Evolutionary conservation across 768 basidiomycete genomes (phyloP), one percentile per base, ranked within the genome.

Genomic region (Psilocybe sp.): DNA sequence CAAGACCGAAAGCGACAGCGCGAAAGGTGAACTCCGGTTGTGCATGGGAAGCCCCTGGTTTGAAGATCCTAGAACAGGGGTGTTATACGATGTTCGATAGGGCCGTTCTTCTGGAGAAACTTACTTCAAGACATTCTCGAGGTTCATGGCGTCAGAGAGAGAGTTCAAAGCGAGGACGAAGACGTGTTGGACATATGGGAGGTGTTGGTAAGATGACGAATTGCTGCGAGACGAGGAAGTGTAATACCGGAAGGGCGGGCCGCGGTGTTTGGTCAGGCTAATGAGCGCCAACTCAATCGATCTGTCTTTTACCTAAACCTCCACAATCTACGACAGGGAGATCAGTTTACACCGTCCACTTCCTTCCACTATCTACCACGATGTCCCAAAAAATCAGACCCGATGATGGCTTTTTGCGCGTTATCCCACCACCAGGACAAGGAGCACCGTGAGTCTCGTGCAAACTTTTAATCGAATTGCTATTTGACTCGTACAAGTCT

Each of bases 1-100:
- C 69, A 18, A 97, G 78, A 1, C 95, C 95, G 7, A 91, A 74
- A 18, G 79, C 40, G 1, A 94, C 85, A 1, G 94, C 92, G 40
- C 68, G 72, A 11, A 72, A 55, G 5, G 75, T 75, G 49, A 75
- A 70, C 59, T 76, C 75, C 18, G 73, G 69, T 23, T 72, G 73
- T 6, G 68, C 60, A 45, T 51, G 41, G 43, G 48, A n/a, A 47
- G 23, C 12, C 47, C 38, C 15, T 53, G 55, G 20, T 59, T 55
- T 15, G 57, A 41, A 28, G 50, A 47, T 36, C 60, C 47, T 37
- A 43, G 33, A n/a, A 28, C n/a, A 15, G 28, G 45, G 13, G 31
- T 36, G 19, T 37, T 18, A 8, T 35, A 2, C 35, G 14, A 19
- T 16, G 9, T 3, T 28, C 23, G 7, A 28, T 4, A 4, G 23